A percentile compares a stretch with the other conserved stretches of the same genome.
Evolutionary conservation across 2,329 filamentous ascomycete species (phyloP).

Genomic region (Fusarium sp.): DNA sequence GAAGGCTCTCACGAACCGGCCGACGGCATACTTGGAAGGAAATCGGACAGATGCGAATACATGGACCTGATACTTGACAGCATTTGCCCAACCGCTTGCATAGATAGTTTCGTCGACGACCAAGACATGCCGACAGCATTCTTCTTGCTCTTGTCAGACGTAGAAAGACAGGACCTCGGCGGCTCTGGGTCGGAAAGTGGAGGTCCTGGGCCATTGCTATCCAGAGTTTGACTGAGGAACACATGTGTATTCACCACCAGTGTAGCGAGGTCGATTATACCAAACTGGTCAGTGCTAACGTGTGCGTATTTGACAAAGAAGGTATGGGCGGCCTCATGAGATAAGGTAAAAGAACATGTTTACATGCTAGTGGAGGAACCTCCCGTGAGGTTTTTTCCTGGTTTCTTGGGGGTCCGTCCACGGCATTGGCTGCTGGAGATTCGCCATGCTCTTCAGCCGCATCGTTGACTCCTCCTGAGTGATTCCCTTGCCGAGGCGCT

Average conservation of each 20-base stretch:
- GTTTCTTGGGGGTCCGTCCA: not conserved
- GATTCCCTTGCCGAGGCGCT: no score
- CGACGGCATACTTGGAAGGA: conserved; percentile 5
- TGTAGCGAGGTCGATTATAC: not conserved
- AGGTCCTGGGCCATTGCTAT: not conserved
- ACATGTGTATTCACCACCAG: not conserved
- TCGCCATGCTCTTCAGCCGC: not conserved
- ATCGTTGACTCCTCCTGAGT: not conserved
- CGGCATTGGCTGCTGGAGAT: not conserved
- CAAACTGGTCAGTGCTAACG: not conserved
- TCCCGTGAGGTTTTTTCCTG: not conserved
- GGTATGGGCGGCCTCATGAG: not conserved
- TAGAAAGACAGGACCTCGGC: not conserved
- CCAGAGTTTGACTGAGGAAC: not conserved
- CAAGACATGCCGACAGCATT: not conserved
- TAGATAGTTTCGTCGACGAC: not conserved
- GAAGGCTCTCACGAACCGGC: conserved; percentile 4
- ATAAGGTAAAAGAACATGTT: not conserved
- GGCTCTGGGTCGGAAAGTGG: not conserved
- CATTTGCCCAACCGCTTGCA: conserved; percentile 4
- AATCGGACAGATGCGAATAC: conserved; percentile 3
- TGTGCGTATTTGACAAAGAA: not conserved
- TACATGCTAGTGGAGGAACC: not conserved
- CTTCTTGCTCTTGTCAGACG: not conserved
- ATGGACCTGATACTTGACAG: not conserved